Conservation (phyloP, 129 eudicot species). For the Flaveria robusta region DNA sequence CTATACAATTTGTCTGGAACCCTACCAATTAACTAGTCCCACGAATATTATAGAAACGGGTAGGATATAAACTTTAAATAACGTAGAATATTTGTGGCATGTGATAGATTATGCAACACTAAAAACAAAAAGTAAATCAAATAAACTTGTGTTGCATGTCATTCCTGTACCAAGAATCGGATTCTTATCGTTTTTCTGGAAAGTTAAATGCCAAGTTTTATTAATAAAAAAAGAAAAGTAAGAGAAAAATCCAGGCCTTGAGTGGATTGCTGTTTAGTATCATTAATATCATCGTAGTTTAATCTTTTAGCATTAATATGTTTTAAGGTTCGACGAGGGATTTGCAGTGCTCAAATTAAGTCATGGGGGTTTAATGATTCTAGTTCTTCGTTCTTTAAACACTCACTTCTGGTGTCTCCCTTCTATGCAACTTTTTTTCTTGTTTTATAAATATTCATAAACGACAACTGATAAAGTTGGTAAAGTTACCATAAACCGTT, state of each 20-base stretch:
- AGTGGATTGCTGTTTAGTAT: too few species aligned
- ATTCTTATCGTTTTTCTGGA: not conserved
- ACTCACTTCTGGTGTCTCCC: too few species aligned
- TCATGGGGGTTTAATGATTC: too few species aligned
- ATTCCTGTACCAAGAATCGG: conserved; percentile 13
- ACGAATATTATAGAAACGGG: not conserved
- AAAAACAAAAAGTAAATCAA: not conserved
- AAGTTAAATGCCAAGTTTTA: conserved; percentile 5
- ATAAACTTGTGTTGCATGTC: not conserved
- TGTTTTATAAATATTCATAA: not conserved
- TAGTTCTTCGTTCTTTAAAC: too few species aligned
- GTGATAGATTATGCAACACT: not conserved
- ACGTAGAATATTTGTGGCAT: not conserved
- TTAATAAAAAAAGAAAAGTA: not conserved
- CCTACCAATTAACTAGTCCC: not conserved
- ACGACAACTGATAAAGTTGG: not conserved
- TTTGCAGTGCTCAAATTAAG: too few species aligned
- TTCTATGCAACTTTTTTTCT: not conserved
- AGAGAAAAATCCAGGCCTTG: not conserved
- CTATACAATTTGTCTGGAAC: not conserved
- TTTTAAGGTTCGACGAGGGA: too few species aligned
- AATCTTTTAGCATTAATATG: too few species aligned
- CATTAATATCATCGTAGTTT: too few species aligned
- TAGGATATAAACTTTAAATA: not conserved
- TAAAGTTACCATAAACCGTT: not conserved